Evolutionary conservation across 164 flowering plant species (phyloP).

Genomic region (Buxus sempervirens): DNA sequence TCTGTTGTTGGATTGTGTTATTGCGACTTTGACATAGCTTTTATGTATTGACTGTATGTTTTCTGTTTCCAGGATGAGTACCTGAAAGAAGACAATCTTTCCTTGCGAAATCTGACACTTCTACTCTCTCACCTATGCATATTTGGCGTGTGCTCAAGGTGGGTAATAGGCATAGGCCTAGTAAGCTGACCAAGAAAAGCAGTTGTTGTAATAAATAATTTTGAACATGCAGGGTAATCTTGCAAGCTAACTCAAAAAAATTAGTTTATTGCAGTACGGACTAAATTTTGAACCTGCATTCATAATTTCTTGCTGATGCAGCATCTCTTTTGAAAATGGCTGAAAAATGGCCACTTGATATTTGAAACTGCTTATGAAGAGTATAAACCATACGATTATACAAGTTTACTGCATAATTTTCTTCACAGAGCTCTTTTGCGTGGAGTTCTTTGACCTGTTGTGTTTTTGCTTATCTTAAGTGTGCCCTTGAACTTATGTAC

Average conservation of each 20-base stretch:
- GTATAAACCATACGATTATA: too few relatives aligned
- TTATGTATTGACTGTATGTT: not conserved
- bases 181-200: not conserved
- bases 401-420: too few relatives aligned
- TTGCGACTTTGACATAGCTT: not conserved
- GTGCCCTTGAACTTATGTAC: not conserved
- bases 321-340: too few relatives aligned
- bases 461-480: too few relatives aligned
- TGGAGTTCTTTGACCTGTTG: not conserved
- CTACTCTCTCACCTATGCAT: conserved; percentile 70
- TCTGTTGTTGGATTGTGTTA: not conserved
- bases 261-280: too few relatives aligned
- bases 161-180: conserved; percentile 5
- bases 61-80: conserved; percentile 62
- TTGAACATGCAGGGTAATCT: not conserved
- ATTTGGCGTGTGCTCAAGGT: conserved; percentile 95
- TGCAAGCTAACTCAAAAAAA: too few relatives aligned
- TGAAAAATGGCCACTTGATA: too few relatives aligned
- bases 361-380: too few relatives aligned
- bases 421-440: not conserved
- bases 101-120: conserved; percentile 78
- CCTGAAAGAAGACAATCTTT: conserved; percentile 67
- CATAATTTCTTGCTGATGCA: too few relatives aligned
- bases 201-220: not conserved
- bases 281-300: too few relatives aligned